Percentiles rank a stretch among this genome's conserved stretches.
These are phyloP conservation scores for Saturnispora halmiae DNA, from an alignment of 805 yeast species.

Conservation along the genomic window DNA sequence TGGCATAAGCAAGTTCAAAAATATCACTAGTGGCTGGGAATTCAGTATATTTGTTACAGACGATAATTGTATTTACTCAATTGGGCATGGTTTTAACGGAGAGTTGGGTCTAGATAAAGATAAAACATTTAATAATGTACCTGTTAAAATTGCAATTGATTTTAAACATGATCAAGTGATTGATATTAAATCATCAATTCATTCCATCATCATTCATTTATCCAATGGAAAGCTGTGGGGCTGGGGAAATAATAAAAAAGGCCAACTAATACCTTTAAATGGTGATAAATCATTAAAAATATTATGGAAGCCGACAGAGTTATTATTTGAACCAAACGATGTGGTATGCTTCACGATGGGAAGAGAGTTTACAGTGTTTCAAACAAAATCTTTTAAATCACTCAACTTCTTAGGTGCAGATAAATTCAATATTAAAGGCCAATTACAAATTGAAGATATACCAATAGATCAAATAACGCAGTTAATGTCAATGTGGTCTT, in stretches of 20 bases:
- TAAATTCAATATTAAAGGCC: slow-evolving; percentile 16
- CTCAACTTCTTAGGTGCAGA: slow-evolving; percentile 17
- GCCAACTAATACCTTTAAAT: slow-evolving; percentile 36
- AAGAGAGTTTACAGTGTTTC: slow-evolving; percentile 45
- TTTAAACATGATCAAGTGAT: slow-evolving; percentile 6
- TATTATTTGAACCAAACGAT: slow-evolving; percentile 8
- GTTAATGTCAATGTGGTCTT: slow-evolving; percentile 67
- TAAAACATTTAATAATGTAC: not conserved
- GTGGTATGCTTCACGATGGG: slow-evolving; percentile 34
- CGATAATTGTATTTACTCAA: slow-evolving; percentile 34
- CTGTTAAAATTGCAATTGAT: not conserved
- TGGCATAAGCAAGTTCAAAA: slow-evolving; percentile 29
- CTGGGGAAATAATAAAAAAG: slow-evolving; percentile 63
- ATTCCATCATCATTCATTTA: slow-evolving; percentile 34
- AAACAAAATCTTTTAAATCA: slow-evolving; percentile 19
- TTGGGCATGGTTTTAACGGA: slow-evolving; percentile 65
- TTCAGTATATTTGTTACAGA: slow-evolving; percentile 44
- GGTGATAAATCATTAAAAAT: slow-evolving; percentile 14
- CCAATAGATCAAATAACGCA: slow-evolving; percentile 10
- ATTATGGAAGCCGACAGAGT: slow-evolving; percentile 19
- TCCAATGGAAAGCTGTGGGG: slow-evolving; percentile 42
- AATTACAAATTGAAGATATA: slow-evolving; percentile 2
- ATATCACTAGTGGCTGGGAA: slow-evolving; percentile 75
- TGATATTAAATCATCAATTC: slow-evolving; percentile 33
- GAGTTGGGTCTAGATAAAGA: slow-evolving; percentile 53